Conservation (phyloP, 306 rosid genomes). For the Urtica urens region DNA sequence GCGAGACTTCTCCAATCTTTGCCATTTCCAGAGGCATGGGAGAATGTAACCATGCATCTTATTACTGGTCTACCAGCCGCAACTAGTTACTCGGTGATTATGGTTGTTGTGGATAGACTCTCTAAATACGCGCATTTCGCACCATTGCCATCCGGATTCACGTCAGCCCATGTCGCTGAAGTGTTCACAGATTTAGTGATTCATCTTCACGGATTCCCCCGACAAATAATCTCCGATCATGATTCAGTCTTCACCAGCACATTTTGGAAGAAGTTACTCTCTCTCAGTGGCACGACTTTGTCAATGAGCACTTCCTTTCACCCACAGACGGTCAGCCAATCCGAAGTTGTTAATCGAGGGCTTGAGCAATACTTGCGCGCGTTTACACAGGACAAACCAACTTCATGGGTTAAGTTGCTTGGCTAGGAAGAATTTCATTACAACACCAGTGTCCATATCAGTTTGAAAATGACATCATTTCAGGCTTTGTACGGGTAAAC, state of each 20-base stretch:
- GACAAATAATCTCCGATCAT: background rate
- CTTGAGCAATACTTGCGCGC: background rate
- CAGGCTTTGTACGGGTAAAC: too few relatives aligned
- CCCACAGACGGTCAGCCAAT: background rate
- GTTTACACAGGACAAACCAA: background rate
- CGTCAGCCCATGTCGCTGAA: background rate
- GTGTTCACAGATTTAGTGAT: background rate
- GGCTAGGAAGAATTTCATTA: background rate
- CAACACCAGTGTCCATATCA: too few relatives aligned
- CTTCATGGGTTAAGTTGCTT: background rate
- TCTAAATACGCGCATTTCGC: background rate
- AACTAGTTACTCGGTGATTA: background rate
- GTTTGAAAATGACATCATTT: too few relatives aligned
- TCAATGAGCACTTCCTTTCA: background rate
- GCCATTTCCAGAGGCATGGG: background rate
- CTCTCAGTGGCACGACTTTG: background rate
- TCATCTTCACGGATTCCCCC: background rate
- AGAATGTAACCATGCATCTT: background rate
- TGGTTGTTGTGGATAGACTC: background rate
- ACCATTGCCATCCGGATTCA: background rate
- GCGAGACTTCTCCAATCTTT: background rate
- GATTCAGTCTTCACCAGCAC: background rate
- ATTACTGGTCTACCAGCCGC: background rate
- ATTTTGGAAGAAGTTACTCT: background rate
- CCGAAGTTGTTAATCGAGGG: background rate